These are phyloP conservation scores for Scheffersomyces stipitis DNA, from an alignment of 805 yeast species.

Conservation along the genomic window DNA sequence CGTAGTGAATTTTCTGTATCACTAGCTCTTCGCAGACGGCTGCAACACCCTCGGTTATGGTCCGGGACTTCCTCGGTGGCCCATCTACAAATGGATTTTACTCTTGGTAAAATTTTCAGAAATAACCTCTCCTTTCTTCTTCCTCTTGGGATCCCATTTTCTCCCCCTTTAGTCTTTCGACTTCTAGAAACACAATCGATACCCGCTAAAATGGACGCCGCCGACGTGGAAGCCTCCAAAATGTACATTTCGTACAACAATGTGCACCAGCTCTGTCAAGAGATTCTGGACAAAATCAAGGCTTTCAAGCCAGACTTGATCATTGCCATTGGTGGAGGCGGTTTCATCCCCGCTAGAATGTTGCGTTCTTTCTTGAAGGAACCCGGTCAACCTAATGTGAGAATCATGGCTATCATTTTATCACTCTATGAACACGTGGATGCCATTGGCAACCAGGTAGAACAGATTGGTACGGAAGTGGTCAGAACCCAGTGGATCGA, in stretches of 20 bases:
- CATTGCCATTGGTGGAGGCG: constrained; percentile 97
- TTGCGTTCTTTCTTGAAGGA: constrained; percentile 88
- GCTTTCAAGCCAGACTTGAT: constrained; percentile 82
- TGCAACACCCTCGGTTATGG: no score
- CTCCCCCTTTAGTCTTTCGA: not conserved
- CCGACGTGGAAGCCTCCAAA: constrained; percentile 36
- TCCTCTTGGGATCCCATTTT: not conserved
- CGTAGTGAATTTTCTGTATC: no score
- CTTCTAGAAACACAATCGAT: not conserved
- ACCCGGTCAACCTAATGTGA: constrained; percentile 82
- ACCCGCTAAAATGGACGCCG: constrained; percentile 2
- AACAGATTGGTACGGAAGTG: constrained; percentile 58
- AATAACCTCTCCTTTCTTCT: no score
- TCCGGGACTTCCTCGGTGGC: no score
- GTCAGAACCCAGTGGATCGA: constrained; percentile 85
- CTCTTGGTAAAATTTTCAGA: no score
- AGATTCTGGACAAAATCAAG: constrained; percentile 59
- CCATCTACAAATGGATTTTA: no score
- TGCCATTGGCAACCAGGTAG: constrained; percentile 56
- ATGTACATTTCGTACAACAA: constrained; percentile 80
- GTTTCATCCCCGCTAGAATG: constrained; percentile 96
- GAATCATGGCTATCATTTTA: constrained; percentile 92
- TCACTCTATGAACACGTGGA: constrained; percentile 85
- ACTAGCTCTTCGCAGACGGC: no score
- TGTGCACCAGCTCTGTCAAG: constrained; percentile 72